Base-by-base conservation (phyloP, 2,329 filamentous ascomycete species). In the Dissoconium aciculare region DNA sequence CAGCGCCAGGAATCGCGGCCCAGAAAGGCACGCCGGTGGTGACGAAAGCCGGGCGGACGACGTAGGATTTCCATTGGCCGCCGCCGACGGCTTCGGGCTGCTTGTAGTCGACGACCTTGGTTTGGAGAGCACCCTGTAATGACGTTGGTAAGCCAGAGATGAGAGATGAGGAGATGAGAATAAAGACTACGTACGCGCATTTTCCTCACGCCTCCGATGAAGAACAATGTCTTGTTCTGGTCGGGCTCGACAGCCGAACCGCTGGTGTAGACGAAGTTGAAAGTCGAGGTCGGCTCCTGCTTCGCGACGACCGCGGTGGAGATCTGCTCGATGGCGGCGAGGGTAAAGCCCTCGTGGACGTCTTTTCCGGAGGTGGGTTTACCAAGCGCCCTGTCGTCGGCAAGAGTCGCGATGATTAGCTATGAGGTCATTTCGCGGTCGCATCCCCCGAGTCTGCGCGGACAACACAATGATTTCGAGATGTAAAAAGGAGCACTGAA, bases 251-350 rank as follows among this genome's bases (percentile, higher is more conserved):
- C 43, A 3, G 49, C 32, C 2, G 33, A 44, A 5, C 57, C 56
- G 33, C 50, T 53, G 6, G 51, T 35, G 32, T 56, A 58, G 2
- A 61, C 38, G 34, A 60, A 61, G 2, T 50, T 47, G 29, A 62
- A 59, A 12, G 28, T 17, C 15, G 16, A 25, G 0, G 42, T 45
- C 15, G 34, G 15, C n/a, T 26, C 31, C 12, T 30, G 16, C 11
- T 33, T 32, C 1, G 45, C 38, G 3, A 41, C 36, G 4, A 50
- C 28, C 15, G 35, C 17, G 3, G 43, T 34, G 4, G 38, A 31
- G 34, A 59, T 54, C 2, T 49, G 41, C 11, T 50, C 39, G 1
- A 49, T 50, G 1, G 50, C 52, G 5, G 51, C 41, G 12, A 53
- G 34, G 0, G 52, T 51, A 33, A 51, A 57, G 14, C 51, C 52